Evolutionary conservation across 2,329 filamentous ascomycete species (phyloP).

Genomic region (Aspergillus sergii): DNA sequence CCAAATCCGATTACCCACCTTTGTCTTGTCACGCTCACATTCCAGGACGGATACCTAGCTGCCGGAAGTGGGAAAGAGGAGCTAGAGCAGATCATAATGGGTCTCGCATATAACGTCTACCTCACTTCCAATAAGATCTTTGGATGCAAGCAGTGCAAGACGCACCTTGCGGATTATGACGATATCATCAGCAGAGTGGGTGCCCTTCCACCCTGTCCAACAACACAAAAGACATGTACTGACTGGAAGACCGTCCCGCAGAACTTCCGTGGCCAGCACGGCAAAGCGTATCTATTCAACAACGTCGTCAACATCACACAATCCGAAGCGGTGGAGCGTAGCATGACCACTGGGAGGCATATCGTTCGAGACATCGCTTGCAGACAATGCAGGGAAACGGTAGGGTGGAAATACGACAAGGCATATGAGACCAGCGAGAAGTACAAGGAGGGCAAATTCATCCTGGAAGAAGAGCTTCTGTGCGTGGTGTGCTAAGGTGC

Average conservation of each 20-base stretch:
- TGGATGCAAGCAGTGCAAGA: slow-evolving; percentile 92
- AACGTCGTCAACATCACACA: slow-evolving; percentile 86
- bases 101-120: slow-evolving; percentile 88
- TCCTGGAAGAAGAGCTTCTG: slow-evolving; percentile 87
- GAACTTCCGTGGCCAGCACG: slow-evolving; percentile 98
- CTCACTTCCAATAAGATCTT: slow-evolving; percentile 85
- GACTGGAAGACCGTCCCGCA: slow-evolving; percentile 42
- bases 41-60: slow-evolving; percentile 19
- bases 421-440: slow-evolving; percentile 90
- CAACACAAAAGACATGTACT: slow-evolving; percentile 11
- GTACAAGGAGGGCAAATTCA: slow-evolving; percentile 99
- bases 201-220: slow-evolving; percentile 19
- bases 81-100: slow-evolving; percentile 60
- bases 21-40: slow-evolving; percentile 23
- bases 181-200: slow-evolving; percentile 92
- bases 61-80: slow-evolving; percentile 19
- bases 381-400: slow-evolving; percentile 85
- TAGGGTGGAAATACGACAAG: slow-evolving; percentile 99
- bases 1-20: slow-evolving; percentile 6
- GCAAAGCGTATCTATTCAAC: slow-evolving; percentile 96
- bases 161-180: slow-evolving; percentile 91
- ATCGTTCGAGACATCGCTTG: slow-evolving; percentile 92
- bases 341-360: slow-evolving; percentile 96
- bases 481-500: slow-evolving; percentile 67
- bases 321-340: slow-evolving; percentile 83